Percentiles rank a stretch among this genome's conserved stretches.
phyloP scores from a whole-genome alignment of 192 early-diverging fungal species.

The Coemansia sp. region DNA sequence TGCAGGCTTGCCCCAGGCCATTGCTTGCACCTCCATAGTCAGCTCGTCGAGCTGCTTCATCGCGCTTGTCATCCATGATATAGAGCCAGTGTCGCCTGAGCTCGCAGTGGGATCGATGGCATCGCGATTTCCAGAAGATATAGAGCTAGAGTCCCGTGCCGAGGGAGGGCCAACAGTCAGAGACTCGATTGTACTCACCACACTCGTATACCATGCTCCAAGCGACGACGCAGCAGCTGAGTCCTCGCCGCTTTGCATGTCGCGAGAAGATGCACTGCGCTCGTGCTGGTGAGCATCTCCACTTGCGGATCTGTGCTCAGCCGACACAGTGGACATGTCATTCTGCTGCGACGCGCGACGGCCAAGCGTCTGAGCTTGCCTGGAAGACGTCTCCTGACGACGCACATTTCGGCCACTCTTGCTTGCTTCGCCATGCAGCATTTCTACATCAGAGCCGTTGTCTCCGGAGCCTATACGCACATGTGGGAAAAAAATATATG shows the following conservation, averaged over 20 bases:
- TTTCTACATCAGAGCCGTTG: background rate
- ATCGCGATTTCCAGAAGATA: background rate
- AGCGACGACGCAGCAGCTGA: background rate
- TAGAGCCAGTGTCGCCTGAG: conserved; percentile 8
- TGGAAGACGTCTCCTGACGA: background rate
- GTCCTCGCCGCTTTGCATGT: background rate
- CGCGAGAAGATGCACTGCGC: background rate
- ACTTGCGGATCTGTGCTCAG: background rate
- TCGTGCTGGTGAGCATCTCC: background rate
- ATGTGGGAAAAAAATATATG: background rate
- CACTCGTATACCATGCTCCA: conserved; percentile 12
- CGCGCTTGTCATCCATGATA: conserved; percentile 23
- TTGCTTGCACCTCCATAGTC: conserved; percentile 10
- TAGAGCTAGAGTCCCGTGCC: background rate
- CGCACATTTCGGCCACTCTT: background rate
- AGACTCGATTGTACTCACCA: conserved; percentile 15
- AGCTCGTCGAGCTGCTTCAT: conserved; percentile 26
- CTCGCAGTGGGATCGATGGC: background rate
- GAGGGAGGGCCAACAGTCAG: background rate
- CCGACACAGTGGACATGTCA: conserved; percentile 7
- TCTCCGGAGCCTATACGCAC: background rate
- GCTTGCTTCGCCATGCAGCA: conserved; percentile 5
- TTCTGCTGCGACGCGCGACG: conserved; percentile 8
- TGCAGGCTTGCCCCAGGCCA: conserved; percentile 18
- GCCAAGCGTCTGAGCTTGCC: conserved; percentile 19